A percentile compares a stretch with the other conserved stretches of the same genome.
Evolutionary conservation across 805 yeast species (phyloP).

Genomic region (Ogataea zsoltii): DNA sequence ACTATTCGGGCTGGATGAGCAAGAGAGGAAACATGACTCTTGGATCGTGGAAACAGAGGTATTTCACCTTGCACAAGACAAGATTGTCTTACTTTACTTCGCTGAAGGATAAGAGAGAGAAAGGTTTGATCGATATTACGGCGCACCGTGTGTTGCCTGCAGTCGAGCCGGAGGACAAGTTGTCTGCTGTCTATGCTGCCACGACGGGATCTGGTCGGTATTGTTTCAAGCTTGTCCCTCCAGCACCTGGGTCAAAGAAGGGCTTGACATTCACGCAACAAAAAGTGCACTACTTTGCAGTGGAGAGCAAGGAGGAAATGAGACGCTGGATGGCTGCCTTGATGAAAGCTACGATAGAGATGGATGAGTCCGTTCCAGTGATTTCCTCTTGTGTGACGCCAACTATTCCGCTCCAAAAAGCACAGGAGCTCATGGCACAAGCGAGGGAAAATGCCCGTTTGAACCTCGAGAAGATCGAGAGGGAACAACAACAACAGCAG

Average conservation of each 20-base stretch:
- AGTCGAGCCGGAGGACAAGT: slow-evolving; percentile 72
- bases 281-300: slow-evolving; percentile 93
- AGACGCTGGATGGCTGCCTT: slow-evolving; percentile 92
- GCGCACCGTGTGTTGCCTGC: slow-evolving; percentile 90
- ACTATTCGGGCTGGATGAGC: slow-evolving; percentile 92
- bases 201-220: slow-evolving; percentile 92
- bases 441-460: slow-evolving; percentile 73
- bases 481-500: slow-evolving; percentile 23
- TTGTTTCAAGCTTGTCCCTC: slow-evolving; percentile 92
- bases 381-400: slow-evolving; percentile 93
- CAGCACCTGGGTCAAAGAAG: slow-evolving; percentile 94
- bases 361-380: slow-evolving; percentile 90
- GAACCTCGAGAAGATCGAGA: slow-evolving; percentile 50
- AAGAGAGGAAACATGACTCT: slow-evolving; percentile 83
- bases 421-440: slow-evolving; percentile 80
- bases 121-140: slow-evolving; percentile 93
- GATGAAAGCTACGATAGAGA: slow-evolving; percentile 93
- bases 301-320: slow-evolving; percentile 89
- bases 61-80: slow-evolving; percentile 87
- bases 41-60: slow-evolving; percentile 90
- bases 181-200: slow-evolving; percentile 83
- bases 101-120: slow-evolving; percentile 77
- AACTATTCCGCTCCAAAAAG: slow-evolving; percentile 84
- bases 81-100: slow-evolving; percentile 84
- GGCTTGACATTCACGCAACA: slow-evolving; percentile 97